These are phyloP conservation scores for Kwoniella bestiolae DNA, from an alignment of 768 basidiomycete species.

Conservation along the genomic window DNA sequence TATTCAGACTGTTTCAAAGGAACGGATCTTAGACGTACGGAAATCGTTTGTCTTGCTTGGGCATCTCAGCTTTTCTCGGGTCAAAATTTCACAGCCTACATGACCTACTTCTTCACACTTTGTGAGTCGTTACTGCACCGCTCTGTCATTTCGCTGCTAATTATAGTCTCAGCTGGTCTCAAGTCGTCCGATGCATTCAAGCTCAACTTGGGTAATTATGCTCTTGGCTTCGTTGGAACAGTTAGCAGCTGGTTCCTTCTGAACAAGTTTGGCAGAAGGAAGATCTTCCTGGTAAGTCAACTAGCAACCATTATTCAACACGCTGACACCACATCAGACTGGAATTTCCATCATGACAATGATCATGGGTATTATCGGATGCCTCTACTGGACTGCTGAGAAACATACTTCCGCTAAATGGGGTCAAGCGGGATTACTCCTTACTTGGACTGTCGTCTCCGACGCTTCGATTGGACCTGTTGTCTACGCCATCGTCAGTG, in stretches of 20 bases:
- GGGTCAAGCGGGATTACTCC: conserved; percentile 22
- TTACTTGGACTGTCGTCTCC: conserved; percentile 32
- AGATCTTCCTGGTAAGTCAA: too few species aligned
- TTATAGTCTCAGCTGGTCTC: conserved; percentile 33
- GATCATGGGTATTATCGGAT: conserved; percentile 34
- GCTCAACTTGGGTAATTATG: conserved; percentile 20
- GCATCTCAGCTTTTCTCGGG: conserved; percentile 5
- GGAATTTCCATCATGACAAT: too few species aligned
- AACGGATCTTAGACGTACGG: conserved; percentile 36
- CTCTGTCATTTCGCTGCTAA: too few species aligned
- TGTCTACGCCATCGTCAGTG: conserved; percentile 53
- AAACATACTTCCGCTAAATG: conserved; percentile 4
- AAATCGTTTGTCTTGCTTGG: conserved; percentile 30
- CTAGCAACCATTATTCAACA: too few species aligned
- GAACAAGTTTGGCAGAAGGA: too few species aligned
- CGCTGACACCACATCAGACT: too few species aligned
- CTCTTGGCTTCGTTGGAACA: conserved; percentile 40
- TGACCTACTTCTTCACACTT: conserved; percentile 33
- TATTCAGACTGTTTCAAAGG: conserved; percentile 33
- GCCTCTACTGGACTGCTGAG: background rate
- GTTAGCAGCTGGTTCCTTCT: too few species aligned
- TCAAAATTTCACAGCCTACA: background rate
- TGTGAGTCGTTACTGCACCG: background rate
- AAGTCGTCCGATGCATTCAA: conserved; percentile 29
- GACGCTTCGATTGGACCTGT: too few species aligned